These are phyloP conservation scores for Daedaleopsis sinensis DNA, from an alignment of 768 basidiomycete genomes.

Conservation along the genomic window DNA sequence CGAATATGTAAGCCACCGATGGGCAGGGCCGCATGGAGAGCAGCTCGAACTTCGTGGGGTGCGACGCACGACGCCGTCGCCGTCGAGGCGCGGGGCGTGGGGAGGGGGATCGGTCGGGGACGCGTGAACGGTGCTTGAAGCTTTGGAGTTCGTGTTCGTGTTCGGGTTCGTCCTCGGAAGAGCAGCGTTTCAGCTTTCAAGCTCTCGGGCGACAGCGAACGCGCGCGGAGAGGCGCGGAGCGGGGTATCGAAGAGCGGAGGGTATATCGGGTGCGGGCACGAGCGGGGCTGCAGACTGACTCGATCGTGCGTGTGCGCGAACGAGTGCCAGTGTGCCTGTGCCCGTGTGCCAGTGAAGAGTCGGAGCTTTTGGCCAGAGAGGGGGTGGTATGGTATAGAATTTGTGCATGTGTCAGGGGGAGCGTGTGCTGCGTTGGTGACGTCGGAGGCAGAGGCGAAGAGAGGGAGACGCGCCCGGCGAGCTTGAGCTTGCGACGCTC, in stretches of 20 bases:
- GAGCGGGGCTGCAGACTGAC: not conserved
- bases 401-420: not conserved
- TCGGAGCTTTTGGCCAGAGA: not conserved
- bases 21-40: not conserved
- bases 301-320: too few relatives aligned
- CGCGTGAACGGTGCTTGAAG: not conserved
- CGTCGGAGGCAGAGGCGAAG: too few relatives aligned
- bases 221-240: not conserved
- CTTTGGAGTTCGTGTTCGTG: too few relatives aligned
- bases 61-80: too few relatives aligned
- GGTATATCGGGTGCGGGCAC: not conserved
- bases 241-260: not conserved
- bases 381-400: not conserved
- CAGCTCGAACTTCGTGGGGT: too few relatives aligned
- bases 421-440: not conserved
- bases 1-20: slow-evolving; percentile 20
- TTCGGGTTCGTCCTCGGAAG: too few relatives aligned
- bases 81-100: not conserved
- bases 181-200: too few relatives aligned
- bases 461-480: too few relatives aligned
- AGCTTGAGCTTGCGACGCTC: too few relatives aligned
- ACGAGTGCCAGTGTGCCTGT: too few relatives aligned
- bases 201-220: not conserved
- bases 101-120: not conserved
- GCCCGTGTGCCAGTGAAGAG: not conserved